These are phyloP conservation scores for Nicotiana rustica DNA, from an alignment of 305 asterid genomes.

Conservation along the genomic window DNA sequence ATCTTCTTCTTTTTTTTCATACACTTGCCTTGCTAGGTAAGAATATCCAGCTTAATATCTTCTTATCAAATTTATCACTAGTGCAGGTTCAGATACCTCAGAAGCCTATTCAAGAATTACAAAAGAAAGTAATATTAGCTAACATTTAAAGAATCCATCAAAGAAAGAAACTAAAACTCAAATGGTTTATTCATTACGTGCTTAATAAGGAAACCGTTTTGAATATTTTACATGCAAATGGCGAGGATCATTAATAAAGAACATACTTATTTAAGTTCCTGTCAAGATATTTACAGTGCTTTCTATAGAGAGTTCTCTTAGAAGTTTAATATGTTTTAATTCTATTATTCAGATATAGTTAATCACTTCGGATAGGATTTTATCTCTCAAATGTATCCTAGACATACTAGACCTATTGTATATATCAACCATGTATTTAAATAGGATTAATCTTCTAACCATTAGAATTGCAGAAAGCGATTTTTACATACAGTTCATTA, in stretches of 20 bases:
- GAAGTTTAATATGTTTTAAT: not conserved
- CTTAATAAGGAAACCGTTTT: not conserved
- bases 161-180: not conserved
- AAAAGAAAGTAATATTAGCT: not conserved
- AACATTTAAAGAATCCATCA: not conserved
- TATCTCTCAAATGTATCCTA: not conserved
- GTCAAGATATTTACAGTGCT: not conserved
- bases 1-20: not conserved
- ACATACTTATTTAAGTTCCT: not conserved
- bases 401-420: too few species aligned
- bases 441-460: not conserved
- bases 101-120: slow-evolving; percentile 44
- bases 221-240: not conserved
- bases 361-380: not conserved
- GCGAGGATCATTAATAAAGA: not conserved
- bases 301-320: not conserved
- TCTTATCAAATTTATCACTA: not conserved
- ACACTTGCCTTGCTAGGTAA: slow-evolving; percentile 20
- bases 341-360: not conserved
- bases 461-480: too few species aligned
- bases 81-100: slow-evolving; percentile 52
- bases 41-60: not conserved
- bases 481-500: too few species aligned
- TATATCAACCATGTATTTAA: not conserved
- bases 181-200: not conserved